Base-by-base conservation (phyloP, 495 filamentous ascomycete genomes). In the Daldinia caldariorum region DNA sequence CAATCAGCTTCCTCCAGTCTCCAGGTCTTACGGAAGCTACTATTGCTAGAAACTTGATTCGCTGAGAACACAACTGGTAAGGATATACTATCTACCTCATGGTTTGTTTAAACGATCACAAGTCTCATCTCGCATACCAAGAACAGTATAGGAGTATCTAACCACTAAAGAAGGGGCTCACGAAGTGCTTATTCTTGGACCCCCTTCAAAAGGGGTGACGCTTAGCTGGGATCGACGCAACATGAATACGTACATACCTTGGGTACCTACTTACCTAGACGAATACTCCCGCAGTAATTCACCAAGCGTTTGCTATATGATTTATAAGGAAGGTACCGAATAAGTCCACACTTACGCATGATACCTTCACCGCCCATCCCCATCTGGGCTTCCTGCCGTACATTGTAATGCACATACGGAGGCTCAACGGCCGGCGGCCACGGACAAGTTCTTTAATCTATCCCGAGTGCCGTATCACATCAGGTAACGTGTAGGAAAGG, bases 151-250 rank as follows among this genome's bases (percentile, higher is more conserved):
- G 49, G 5, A 53, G 14, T 31, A 7, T 32, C 1, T 10, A 16
- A 10, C 31, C 32, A 32, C 49, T 53, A 3, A 32, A 32, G 26
- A 53, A 32, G 49, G 6, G 29, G 26, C 26, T 53, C 49, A 32
- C 26, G 10, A 53, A 16, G 13, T 8, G 18, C 43, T 47, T 8
- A 53, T 22, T 32, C 20, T 18, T 54, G 14, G 41, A 41, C 16
- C 7, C 1, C 50, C 18, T 35, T 12, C 45, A 29, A 63, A 58
- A 57, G 47, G 58, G 58, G 62, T 56, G 32, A 45, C 63, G 51
- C 62, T 35, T 41, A 62, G 68, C 43, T 31, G 9, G 51, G 62
- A 71, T 71, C 68, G 50, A 55, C 68, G 38, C 45, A 49, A 38
- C 32, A 35, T 16, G 32, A 66, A 56, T 45, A 41, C 50, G 26